A percentile compares a stretch with the other conserved stretches of the same genome.
Evolutionary conservation across 805 yeast genomes (phyloP).

Genomic region (Yarrowia osloensis): DNA sequence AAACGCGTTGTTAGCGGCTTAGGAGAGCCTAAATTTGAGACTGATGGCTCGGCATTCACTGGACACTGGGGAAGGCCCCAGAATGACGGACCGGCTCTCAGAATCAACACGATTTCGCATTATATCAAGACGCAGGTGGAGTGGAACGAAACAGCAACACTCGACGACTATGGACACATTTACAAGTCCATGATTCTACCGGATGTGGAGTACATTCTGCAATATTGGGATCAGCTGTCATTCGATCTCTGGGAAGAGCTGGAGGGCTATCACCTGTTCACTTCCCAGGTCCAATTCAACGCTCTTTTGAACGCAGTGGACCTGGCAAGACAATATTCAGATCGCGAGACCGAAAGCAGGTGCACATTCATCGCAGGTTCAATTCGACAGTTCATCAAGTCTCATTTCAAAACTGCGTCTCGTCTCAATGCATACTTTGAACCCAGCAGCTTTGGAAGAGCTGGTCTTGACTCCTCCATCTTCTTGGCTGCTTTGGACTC

Average conservation of each 20-base stretch:
- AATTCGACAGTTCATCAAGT: constrained; percentile 31
- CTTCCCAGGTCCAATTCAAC: constrained; percentile 70
- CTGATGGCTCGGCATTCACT: constrained; percentile 62
- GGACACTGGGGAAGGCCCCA: constrained; percentile 94
- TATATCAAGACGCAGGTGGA: constrained; percentile 52
- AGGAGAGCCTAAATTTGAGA: constrained; percentile 88
- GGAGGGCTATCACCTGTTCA: constrained; percentile 73
- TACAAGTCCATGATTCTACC: constrained; percentile 59
- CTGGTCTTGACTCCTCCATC: constrained; percentile 80
- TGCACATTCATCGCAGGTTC: constrained; percentile 31
- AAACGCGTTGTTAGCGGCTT: constrained; percentile 48
- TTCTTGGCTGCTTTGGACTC: constrained; percentile 48
- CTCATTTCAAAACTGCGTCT: constrained; percentile 33
- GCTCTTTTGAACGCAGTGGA: constrained; percentile 61
- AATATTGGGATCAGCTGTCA: constrained; percentile 64
- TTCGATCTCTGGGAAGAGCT: constrained; percentile 96
- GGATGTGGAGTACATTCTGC: constrained; percentile 65
- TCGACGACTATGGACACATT: constrained; percentile 43
- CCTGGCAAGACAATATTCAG: constrained; percentile 41
- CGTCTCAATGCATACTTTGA: constrained; percentile 60
- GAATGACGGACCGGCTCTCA: constrained; percentile 88
- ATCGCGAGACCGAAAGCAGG: constrained; percentile 32
- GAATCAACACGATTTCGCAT: constrained; percentile 64
- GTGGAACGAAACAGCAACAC: constrained; percentile 38
- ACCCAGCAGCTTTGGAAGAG: constrained; percentile 55